Evolutionary conservation across 75 land plant genomes (phyloP).

Genomic region (Gnetum montanum): DNA sequence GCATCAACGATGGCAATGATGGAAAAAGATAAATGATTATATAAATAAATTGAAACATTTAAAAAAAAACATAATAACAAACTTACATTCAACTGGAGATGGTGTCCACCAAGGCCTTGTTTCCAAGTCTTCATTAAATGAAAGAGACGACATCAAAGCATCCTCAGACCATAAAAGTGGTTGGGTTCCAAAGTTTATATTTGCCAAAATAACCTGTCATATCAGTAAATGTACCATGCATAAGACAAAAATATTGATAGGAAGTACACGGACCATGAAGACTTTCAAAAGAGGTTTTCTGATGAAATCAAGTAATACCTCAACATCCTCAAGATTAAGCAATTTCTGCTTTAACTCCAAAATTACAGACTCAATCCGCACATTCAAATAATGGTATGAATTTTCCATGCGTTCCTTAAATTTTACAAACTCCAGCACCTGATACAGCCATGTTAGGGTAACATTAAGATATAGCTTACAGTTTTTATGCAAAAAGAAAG

Average conservation of each 20-base stretch:
- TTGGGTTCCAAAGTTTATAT: slow-evolving; percentile 34
- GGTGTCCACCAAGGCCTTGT: slow-evolving; percentile 99
- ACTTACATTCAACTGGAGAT: slow-evolving; percentile 48
- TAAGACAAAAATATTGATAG: background rate
- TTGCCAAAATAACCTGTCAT: slow-evolving; percentile 40
- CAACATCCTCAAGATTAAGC: slow-evolving; percentile 44
- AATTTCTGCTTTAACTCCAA: slow-evolving; percentile 72
- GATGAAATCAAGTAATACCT: too few species aligned
- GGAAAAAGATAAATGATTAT: background rate
- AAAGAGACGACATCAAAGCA: slow-evolving; percentile 25
- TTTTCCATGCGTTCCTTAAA: slow-evolving; percentile 69
- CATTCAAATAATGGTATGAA: slow-evolving; percentile 64
- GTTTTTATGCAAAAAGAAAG: background rate
- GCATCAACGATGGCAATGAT: background rate
- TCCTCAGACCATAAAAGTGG: slow-evolving; percentile 47
- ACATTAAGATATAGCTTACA: background rate
- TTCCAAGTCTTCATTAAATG: slow-evolving; percentile 82
- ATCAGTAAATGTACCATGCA: background rate
- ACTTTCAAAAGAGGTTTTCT: too few species aligned
- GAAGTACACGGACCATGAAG: background rate
- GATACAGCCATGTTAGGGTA: background rate
- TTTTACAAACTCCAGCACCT: slow-evolving; percentile 91
- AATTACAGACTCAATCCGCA: slow-evolving; percentile 45
- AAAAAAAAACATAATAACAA: too few species aligned
- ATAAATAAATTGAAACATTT: background rate